These are phyloP conservation scores for Tuber microsphaerosporum DNA, from an alignment of 495 filamentous ascomycete species.

Conservation along the genomic window DNA sequence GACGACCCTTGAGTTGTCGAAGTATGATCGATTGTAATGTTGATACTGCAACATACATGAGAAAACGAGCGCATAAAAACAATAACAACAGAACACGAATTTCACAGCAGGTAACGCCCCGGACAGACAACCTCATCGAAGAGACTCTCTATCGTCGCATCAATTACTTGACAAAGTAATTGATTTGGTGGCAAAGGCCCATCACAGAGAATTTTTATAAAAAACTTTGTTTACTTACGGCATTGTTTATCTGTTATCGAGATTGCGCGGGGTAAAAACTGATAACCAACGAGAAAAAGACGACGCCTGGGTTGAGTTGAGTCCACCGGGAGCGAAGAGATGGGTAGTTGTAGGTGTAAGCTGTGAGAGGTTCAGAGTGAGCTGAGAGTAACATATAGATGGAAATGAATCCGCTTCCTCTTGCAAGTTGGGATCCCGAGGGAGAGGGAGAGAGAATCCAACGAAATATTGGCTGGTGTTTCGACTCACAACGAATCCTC, in stretches of 20 bases:
- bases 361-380: slow-evolving; percentile 15
- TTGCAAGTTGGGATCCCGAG: not conserved
- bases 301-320: slow-evolving; percentile 7
- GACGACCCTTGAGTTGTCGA: slow-evolving; percentile 42
- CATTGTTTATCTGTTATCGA: slow-evolving; percentile 36
- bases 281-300: slow-evolving; percentile 6
- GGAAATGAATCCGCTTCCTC: slow-evolving; percentile 9
- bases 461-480: slow-evolving; percentile 23
- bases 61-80: not conserved
- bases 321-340: slow-evolving; percentile 7
- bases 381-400: slow-evolving; percentile 32
- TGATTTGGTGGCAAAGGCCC: not conserved
- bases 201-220: not conserved
- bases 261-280: slow-evolving; percentile 20
- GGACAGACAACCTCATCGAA: not conserved
- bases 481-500: slow-evolving; percentile 24
- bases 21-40: slow-evolving; percentile 42
- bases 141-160: not conserved
- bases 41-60: slow-evolving; percentile 29
- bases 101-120: not conserved
- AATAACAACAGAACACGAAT: not conserved
- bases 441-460: slow-evolving; percentile 9
- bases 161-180: slow-evolving; percentile 3
- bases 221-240: slow-evolving; percentile 38
- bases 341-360: slow-evolving; percentile 5